phyloP scores from a whole-genome alignment of 345 rosid genomes.

The Hibiscus tridactylites region DNA sequence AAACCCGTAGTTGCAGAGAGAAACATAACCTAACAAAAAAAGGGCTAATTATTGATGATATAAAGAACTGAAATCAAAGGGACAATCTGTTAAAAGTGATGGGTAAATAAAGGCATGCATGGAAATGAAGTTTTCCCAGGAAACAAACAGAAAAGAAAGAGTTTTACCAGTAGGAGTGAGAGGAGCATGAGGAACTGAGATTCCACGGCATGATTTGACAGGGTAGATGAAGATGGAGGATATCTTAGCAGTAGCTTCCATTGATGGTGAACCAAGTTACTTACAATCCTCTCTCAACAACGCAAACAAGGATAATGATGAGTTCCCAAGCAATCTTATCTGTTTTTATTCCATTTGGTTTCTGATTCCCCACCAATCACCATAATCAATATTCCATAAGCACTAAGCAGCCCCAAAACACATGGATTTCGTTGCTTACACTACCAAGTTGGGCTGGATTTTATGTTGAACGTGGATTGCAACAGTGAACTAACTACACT shows the following conservation, averaged over 20 bases:
- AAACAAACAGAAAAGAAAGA: not conserved
- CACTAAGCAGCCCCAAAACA: no score
- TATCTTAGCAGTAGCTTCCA: conserved; percentile 15
- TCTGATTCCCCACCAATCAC: no score
- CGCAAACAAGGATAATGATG: not conserved
- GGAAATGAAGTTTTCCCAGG: not conserved
- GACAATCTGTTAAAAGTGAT: not conserved
- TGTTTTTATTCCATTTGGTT: no score
- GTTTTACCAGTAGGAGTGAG: conserved; percentile 64
- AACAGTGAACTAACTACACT: no score
- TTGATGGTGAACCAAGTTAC: not conserved
- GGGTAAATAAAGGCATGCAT: not conserved
- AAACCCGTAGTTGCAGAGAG: no score
- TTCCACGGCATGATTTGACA: conserved; percentile 75
- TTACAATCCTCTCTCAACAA: not conserved
- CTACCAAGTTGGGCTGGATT: no score
- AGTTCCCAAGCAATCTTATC: no score
- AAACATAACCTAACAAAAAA: not conserved
- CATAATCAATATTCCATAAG: no score
- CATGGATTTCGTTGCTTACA: no score
- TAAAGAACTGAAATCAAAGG: not conserved
- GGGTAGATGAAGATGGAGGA: conserved; percentile 68
- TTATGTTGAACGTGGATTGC: no score
- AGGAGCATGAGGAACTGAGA: conserved; percentile 53
- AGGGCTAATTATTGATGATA: not conserved